Conservation (phyloP, 2,329 filamentous ascomycete species). For the Daldinia sp. region DNA sequence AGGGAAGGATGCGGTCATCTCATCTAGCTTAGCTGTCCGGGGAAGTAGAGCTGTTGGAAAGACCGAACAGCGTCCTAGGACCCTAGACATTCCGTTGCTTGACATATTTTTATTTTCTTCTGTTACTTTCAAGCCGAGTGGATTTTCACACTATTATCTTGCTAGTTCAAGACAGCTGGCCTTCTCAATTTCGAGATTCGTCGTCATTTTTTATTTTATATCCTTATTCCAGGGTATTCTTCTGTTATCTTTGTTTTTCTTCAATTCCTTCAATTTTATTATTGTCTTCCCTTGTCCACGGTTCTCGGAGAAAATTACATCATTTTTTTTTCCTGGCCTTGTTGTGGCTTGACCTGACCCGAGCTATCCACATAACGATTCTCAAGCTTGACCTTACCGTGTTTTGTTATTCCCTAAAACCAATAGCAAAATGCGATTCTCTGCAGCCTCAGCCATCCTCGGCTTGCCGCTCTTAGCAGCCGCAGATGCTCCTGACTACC, state of each 20-base stretch:
- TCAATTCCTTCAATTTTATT: conserved; percentile 25
- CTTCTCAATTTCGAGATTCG: conserved; percentile 10
- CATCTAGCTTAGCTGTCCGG: conserved; percentile 8
- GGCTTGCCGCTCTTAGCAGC: conserved; percentile 65
- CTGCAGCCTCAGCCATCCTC: conserved; percentile 57
- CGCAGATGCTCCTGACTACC: conserved; percentile 64
- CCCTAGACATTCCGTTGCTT: conserved; percentile 6
- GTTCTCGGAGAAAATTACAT: conserved; percentile 40
- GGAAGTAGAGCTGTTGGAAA: conserved; percentile 22
- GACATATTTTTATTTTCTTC: conserved; percentile 7
- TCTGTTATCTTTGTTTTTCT: background rate
- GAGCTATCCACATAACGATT: background rate
- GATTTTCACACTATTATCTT: conserved; percentile 1
- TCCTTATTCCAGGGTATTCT: background rate
- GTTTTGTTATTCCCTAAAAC: conserved; percentile 18
- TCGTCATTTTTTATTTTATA: background rate
- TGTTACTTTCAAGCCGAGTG: background rate
- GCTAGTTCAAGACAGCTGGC: conserved; percentile 18
- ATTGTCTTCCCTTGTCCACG: background rate
- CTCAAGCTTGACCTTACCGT: conserved; percentile 12
- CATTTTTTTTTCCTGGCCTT: conserved; percentile 34
- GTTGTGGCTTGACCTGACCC: background rate
- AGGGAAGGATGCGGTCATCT: conserved; percentile 21
- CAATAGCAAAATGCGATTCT: conserved; percentile 64
- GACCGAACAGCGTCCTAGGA: conserved; percentile 22